Evolutionary conservation across 2,329 filamentous ascomycete species (phyloP).

Genomic region (Akanthomyces muscarius): DNA sequence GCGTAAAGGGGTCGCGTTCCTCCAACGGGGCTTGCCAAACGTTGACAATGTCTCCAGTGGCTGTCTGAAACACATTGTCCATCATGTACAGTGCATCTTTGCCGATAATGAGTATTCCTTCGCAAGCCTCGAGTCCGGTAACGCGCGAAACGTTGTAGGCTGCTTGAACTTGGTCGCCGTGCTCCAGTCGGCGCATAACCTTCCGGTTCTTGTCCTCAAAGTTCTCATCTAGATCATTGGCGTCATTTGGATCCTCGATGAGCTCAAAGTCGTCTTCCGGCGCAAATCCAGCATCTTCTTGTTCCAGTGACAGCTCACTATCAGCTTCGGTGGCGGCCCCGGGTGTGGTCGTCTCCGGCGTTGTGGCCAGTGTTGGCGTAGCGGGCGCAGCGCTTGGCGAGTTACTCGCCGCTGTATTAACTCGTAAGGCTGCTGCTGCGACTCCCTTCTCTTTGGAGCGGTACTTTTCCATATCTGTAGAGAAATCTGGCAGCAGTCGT

Average conservation of each 20-base stretch:
- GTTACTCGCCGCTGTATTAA: constrained; percentile 27
- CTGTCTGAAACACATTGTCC: constrained; percentile 92
- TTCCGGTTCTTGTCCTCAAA: constrained; percentile 98
- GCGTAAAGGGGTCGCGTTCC: constrained; percentile 91
- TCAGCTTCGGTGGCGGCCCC: not conserved
- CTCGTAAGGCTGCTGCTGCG: constrained; percentile 37
- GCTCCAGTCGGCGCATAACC: constrained; percentile 89
- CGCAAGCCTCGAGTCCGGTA: constrained; percentile 86
- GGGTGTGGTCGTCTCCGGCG: not conserved
- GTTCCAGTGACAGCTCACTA: constrained; percentile 16
- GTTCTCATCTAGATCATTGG: constrained; percentile 66
- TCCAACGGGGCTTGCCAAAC: constrained; percentile 90
- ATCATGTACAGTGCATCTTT: constrained; percentile 91
- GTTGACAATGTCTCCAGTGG: constrained; percentile 94
- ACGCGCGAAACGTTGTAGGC: constrained; percentile 96
- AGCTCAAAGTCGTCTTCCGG: constrained; percentile 93
- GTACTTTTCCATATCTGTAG: constrained; percentile 65
- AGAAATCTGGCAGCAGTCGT: constrained; percentile 75
- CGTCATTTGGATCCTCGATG: constrained; percentile 86
- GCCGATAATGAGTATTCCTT: constrained; percentile 88
- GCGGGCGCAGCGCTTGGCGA: constrained; percentile 1
- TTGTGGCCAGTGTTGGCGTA: constrained; percentile 8
- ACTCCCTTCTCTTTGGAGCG: constrained; percentile 73
- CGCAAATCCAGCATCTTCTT: constrained; percentile 31
- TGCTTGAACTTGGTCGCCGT: constrained; percentile 85